A percentile compares a stretch with the other conserved stretches of the same genome.
These are phyloP conservation scores for Cajanus cajan DNA, from an alignment of 306 rosid species.

Conservation along the genomic window DNA sequence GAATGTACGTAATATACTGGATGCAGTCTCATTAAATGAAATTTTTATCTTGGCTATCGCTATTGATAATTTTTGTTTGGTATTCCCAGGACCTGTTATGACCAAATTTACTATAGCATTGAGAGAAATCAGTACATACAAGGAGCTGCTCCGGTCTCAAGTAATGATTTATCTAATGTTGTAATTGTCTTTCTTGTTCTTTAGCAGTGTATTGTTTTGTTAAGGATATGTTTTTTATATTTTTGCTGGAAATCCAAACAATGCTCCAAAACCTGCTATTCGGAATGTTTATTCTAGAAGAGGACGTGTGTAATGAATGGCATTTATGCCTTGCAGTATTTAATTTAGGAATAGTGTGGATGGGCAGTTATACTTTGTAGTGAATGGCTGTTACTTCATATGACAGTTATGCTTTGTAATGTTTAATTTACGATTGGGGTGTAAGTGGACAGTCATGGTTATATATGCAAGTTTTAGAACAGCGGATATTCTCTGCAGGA, in stretches of 20 bases:
- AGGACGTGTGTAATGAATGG: neutral
- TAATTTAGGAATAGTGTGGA: neutral
- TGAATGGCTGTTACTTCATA: neutral
- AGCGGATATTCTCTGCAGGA: neutral
- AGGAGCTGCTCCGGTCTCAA: constrained; percentile 92
- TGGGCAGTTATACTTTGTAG: neutral
- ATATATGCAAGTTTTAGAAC: neutral
- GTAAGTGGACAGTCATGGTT: neutral
- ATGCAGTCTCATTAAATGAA: constrained; percentile 7
- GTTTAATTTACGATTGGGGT: neutral
- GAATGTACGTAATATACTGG: constrained; percentile 3
- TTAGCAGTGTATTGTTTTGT: constrained; percentile 12
- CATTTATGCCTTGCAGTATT: neutral
- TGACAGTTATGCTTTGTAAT: neutral
- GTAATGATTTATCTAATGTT: constrained; percentile 39
- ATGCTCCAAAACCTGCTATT: neutral
- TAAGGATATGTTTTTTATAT: neutral
- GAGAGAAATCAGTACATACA: constrained; percentile 91
- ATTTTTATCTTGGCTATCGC: constrained; percentile 11
- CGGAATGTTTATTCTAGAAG: neutral
- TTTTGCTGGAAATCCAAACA: neutral
- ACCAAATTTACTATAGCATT: constrained; percentile 79
- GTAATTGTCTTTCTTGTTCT: constrained; percentile 9
- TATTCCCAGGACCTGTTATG: constrained; percentile 78
- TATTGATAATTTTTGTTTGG: constrained; percentile 24